Evolutionary conservation across 2,329 filamentous ascomycete genomes (phyloP).

Genomic region (Verticillium isaacii): DNA sequence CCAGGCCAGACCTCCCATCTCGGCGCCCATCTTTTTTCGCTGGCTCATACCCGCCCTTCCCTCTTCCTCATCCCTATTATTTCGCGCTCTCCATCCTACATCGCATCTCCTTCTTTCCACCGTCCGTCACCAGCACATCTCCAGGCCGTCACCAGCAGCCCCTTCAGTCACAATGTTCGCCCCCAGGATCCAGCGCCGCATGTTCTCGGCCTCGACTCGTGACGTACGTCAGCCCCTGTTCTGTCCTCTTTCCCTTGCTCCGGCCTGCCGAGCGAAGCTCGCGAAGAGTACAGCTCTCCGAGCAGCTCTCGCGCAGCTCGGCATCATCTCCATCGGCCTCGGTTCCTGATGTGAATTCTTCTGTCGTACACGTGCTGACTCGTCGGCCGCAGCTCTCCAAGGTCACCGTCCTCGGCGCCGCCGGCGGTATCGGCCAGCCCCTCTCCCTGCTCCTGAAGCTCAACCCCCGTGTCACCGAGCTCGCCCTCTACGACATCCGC

Average conservation of each 20-base stretch:
- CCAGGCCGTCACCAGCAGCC: slow-evolving; percentile 2
- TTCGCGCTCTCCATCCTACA: slow-evolving; percentile 1
- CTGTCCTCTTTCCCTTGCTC: slow-evolving; percentile 8
- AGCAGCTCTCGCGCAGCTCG: background rate
- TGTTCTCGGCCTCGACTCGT: slow-evolving; percentile 75
- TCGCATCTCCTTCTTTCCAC: background rate
- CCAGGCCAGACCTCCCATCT: background rate
- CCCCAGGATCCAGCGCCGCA: slow-evolving; percentile 66
- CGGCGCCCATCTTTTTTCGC: slow-evolving; percentile 1
- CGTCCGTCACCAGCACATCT: slow-evolving; percentile 7
- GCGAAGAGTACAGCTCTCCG: background rate
- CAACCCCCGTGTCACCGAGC: slow-evolving; percentile 89
- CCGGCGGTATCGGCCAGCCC: slow-evolving; percentile 97
- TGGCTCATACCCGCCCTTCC: slow-evolving; percentile 6
- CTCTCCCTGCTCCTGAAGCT: slow-evolving; percentile 97
- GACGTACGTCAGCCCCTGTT: slow-evolving; percentile 51
- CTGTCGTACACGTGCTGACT: background rate
- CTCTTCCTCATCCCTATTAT: slow-evolving; percentile 9
- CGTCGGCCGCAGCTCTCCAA: slow-evolving; percentile 70
- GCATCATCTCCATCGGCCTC: background rate
- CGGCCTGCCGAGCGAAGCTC: background rate
- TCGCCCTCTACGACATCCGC: slow-evolving; percentile 97
- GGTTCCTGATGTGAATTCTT: too few species aligned
- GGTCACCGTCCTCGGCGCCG: slow-evolving; percentile 94
- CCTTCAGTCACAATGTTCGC: slow-evolving; percentile 63